Evolutionary conservation across 345 rosid genomes (phyloP), one percentile per base, ranked within the genome.

Genomic region (Rhizophora apiculata): DNA sequence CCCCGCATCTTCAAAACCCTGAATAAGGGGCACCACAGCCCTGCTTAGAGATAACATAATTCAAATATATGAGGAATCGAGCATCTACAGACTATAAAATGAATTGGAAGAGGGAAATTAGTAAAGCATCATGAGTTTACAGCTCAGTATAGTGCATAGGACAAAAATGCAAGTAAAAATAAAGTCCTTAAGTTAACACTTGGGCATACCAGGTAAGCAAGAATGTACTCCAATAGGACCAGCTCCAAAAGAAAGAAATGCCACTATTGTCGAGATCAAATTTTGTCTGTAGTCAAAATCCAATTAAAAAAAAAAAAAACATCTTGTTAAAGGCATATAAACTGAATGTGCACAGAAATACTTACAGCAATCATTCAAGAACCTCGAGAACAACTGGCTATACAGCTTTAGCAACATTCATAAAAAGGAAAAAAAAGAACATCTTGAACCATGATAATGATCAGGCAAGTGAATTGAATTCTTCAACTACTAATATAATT

Each of bases 1-100:
- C 66, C 99, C 99, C 57, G 98, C 99, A 88, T 92, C 99, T 90
- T 96, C 99, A 62, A 84, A 96, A 85, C 99, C 99, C 95, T 92
- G 98, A 72, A 96, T 87, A 79, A 96, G 96, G 82, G 99, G 98
- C 83, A 84, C 98, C 84, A 88, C 97, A 76, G 95, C 96, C 99
- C 99, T 96, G 96, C 82, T 84, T 83, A 85, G 84, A 85, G 81
- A 86, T 82, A 78, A 85, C 75, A 76, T 78, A 76, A 71, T 78
- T 81, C 62, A 76, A 81, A 71, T 61, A 78, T 56, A 79, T 82
- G 85, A 82, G 85, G 78, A 77, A 64, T 73, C 60, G 29, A 67
- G 78, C 73, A 79, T 76, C 66, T 71, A 77, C 52, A 49, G 76
- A 63, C 68, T 39, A 67, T 63, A 69, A 77, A 60, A 24, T 6